These are phyloP conservation scores for Adansonia grandidieri DNA, from an alignment of 441 rosid species.

Conservation along the genomic window DNA sequence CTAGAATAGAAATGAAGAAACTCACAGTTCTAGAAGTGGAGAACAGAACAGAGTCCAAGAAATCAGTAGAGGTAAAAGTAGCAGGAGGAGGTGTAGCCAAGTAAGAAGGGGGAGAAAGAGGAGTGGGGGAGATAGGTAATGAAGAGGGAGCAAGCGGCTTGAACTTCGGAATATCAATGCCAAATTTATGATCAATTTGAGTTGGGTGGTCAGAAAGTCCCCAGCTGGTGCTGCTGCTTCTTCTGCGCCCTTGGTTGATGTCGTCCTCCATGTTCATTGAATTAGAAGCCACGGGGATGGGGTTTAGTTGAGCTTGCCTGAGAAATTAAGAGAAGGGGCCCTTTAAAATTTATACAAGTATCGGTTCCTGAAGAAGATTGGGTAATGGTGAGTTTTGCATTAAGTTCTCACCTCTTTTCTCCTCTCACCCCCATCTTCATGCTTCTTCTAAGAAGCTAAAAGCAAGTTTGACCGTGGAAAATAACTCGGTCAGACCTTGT, in stretches of 20 bases:
- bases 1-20: slow-evolving; percentile 1
- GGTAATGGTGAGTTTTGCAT: too few species aligned
- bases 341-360: slow-evolving; percentile 38
- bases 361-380: too few species aligned
- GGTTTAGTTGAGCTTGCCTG: background rate
- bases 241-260: slow-evolving; percentile 16
- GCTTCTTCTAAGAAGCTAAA: slow-evolving; percentile 64
- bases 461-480: slow-evolving; percentile 87
- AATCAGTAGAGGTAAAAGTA: slow-evolving; percentile 44
- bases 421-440: background rate
- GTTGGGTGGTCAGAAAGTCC: slow-evolving; percentile 28
- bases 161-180: slow-evolving; percentile 48
- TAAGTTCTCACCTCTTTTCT: slow-evolving; percentile 16
- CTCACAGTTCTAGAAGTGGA: slow-evolving; percentile 55
- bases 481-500: slow-evolving; percentile 63
- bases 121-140: slow-evolving; percentile 44
- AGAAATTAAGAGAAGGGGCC: slow-evolving; percentile 27
- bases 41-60: slow-evolving; percentile 60
- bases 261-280: slow-evolving; percentile 38
- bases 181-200: slow-evolving; percentile 15
- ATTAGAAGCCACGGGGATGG: slow-evolving; percentile 43
- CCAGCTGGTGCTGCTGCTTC: slow-evolving; percentile 7
- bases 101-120: slow-evolving; percentile 47
- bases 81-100: slow-evolving; percentile 26
- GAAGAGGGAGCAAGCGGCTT: slow-evolving; percentile 53